These are phyloP conservation scores for Climacium dendroides DNA, from an alignment of 225 moss, liverwort and hornwort genomes.

Conservation along the genomic window DNA sequence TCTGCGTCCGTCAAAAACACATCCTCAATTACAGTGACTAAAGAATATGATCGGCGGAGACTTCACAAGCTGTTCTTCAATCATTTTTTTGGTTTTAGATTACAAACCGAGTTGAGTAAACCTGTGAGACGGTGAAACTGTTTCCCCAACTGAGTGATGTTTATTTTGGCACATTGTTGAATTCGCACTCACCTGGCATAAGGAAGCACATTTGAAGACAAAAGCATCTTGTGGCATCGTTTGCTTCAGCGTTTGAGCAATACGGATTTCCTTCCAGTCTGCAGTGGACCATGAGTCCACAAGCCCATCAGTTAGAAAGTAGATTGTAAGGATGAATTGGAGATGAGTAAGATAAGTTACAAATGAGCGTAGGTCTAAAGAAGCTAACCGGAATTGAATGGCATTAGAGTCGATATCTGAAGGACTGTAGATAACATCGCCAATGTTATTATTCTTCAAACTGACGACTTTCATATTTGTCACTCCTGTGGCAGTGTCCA, in stretches of 20 bases:
- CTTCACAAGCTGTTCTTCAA: not conserved
- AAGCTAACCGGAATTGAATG: not conserved
- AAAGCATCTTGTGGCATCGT: constrained; percentile 1
- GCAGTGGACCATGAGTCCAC: not conserved
- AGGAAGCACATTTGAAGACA: not conserved
- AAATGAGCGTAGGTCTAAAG: not conserved
- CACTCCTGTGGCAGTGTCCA: not conserved
- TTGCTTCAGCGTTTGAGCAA: not conserved
- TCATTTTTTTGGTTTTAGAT: no score
- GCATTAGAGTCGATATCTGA: not conserved
- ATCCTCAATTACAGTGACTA: not conserved
- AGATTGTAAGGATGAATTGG: not conserved
- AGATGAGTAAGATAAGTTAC: not conserved
- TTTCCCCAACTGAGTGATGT: not conserved
- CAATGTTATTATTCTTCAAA: constrained; percentile 2
- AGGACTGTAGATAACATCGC: not conserved
- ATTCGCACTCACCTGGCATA: not conserved
- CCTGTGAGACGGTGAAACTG: not conserved
- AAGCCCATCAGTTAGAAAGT: not conserved
- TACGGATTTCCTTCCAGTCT: constrained; percentile 1
- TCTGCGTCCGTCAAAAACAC: not conserved
- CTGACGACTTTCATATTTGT: constrained; percentile 1
- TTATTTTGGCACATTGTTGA: not conserved
- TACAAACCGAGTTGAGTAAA: not conserved
- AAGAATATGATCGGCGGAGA: not conserved